Base-by-base conservation (phyloP, 2,329 filamentous ascomycete genomes). In the Conoideocrella luteorostrata region DNA sequence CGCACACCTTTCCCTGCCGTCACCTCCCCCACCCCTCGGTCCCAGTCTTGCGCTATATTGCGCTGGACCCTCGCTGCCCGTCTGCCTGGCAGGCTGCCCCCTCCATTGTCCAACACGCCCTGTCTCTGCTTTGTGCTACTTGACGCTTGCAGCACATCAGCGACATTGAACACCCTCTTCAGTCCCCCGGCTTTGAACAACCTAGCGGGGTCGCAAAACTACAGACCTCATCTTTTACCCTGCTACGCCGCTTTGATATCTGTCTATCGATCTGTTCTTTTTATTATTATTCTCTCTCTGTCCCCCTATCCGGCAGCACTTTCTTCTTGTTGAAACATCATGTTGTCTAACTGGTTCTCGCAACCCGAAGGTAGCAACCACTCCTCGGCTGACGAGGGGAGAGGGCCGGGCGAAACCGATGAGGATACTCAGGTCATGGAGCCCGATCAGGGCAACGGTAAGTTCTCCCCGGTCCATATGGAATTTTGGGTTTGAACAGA, bases 371-470 rank as follows among this genome's bases (percentile, higher is more conserved):
- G 70, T 58, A 68, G 70, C 60, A 67, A 63, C 54, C 65, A 66
- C 51, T 78, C 77, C 36, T 84, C 82, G 4, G 65, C 64, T 51
- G 80, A 86, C 45, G 80, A 81, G 20, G 59, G 55, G 45, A 61
- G 60, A 48, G 63, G 34, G 42, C 21, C 54, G 49, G 64, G 65
- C 47, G 68, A 71, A 29, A 55, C 50, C 44, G 68, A 70, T 48
- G 83, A 88, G 56, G 88, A 94, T 57, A 89, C 88, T 59, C 83
- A 80, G 45, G 77, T 91, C 49, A 83, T 96, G 58, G 89, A 95
- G 68, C 79, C 87, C 48, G 90, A 96, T 44, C 89, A 97, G 75
- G 89, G 90, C 68, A 96, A 91, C 77, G 86, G 88, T 95, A 69
- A 64, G 82, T 65, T 44, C 18, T 35, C 6, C 13, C 33, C 34